Base-by-base conservation (phyloP, 441 rosid species). In the Erodium trifolium region DNA sequence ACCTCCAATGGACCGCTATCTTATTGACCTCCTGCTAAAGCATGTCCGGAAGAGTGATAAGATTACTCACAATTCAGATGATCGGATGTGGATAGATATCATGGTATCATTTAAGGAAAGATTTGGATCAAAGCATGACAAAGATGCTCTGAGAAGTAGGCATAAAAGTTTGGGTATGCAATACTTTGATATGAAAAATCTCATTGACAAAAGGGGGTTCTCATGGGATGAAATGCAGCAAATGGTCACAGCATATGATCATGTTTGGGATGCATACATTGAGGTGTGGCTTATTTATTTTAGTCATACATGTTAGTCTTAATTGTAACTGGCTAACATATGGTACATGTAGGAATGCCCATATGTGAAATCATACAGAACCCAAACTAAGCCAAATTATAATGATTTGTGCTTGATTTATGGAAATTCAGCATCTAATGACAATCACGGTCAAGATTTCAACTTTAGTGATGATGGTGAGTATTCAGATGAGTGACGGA, bases 1-100 rank as follows among this genome's bases (percentile, higher is more conserved):
- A 2, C 83, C 87, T 67, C 53, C 67, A 5, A 82, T 83, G 83
- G 80, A 79, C 37, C 82, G 86, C 14, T 62, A 82, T 76, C 78
- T 83, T 70, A 78, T 85, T 65, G 87, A 83, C 76, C 78, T 83
- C 65, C 75, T 80, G 83, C 78, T 83, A 77, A 77, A 78, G 73
- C 81, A 76, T 51, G 87, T 79, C 65, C 78, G n/a, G 71, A 75
- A 70, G 74, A 80, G 85, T 41, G 69, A 73, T 66, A 79, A 67
- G 69, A 69, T 70, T 53, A 75, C 57, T 76, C 67, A 68, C 43
- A 57, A 74, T 60, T 71, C 73, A 27, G 78, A 73, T 72, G 57
- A 72, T 39, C 80, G 81, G 70, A 76, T 79, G 59, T 80, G 80
- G 85, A 77, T 77, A 66, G 86, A 79, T 73, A 77, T 79, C 68